Evolutionary conservation across 305 asterid species (phyloP).

Genomic region (Fraxinus ornus): DNA sequence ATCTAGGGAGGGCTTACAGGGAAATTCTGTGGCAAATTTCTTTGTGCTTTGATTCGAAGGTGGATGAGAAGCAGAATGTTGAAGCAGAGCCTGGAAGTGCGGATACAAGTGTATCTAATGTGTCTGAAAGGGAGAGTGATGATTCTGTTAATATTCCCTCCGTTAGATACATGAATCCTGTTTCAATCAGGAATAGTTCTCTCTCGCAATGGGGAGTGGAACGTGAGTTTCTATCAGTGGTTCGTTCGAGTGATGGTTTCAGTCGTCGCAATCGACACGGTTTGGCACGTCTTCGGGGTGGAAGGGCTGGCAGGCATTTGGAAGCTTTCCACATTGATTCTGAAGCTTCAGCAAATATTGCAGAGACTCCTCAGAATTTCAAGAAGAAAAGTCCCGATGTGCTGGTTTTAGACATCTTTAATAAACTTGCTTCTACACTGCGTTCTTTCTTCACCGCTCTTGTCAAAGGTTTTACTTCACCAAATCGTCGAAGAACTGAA

Average conservation of each 20-base stretch:
- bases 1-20: conserved; percentile 84
- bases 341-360: conserved; percentile 58
- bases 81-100: conserved; percentile 67
- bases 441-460: conserved; percentile 88
- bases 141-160: conserved; percentile 75
- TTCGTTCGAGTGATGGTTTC: conserved; percentile 85
- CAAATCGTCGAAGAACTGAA: conserved; percentile 91
- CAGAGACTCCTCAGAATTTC: conserved; percentile 63
- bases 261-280: conserved; percentile 91
- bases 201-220: conserved; percentile 79
- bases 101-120: conserved; percentile 55
- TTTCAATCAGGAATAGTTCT: conserved; percentile 64
- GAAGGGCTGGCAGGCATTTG: conserved; percentile 76
- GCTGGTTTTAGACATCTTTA: conserved; percentile 69
- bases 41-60: conserved; percentile 65
- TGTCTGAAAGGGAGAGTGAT: conserved; percentile 88
- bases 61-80: conserved; percentile 63
- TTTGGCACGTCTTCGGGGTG: conserved; percentile 80
- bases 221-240: conserved; percentile 82
- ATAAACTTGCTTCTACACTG: conserved; percentile 71
- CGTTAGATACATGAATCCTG: conserved; percentile 81
- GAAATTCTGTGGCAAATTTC: conserved; percentile 91
- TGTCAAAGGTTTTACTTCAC: conserved; percentile 90
- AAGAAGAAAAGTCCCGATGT: conserved; percentile 86
- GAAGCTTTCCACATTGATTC: conserved; percentile 86